These are phyloP conservation scores for Ophiocordyceps polyrhachis-furcata DNA, from an alignment of 2,329 filamentous ascomycete genomes.

Conservation along the genomic window DNA sequence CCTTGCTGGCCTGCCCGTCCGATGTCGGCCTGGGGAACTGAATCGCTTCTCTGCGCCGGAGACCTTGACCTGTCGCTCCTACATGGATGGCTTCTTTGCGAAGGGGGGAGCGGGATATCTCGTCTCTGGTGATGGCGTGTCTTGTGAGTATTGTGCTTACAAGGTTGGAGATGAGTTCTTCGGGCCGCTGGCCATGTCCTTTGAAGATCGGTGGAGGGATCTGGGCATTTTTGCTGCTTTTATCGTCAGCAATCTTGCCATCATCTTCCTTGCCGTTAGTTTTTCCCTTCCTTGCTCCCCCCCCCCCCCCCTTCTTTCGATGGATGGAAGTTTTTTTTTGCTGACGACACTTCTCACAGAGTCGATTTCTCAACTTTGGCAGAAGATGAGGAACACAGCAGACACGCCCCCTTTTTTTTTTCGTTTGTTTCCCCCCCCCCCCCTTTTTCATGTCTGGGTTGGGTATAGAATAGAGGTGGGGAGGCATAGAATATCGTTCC, in stretches of 20 bases:
- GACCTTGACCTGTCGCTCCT: slow-evolving; percentile 51
- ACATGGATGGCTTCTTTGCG: slow-evolving; percentile 55
- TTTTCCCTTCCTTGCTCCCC: neutral
- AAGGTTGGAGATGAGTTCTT: slow-evolving; percentile 69
- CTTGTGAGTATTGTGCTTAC: slow-evolving; percentile 70
- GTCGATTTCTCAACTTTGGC: slow-evolving; percentile 1
- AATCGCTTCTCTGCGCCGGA: slow-evolving; percentile 49
- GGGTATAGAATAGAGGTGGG: no score
- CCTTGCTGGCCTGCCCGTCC: slow-evolving; percentile 45
- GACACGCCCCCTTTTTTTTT: no score
- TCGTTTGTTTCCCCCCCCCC: no score
- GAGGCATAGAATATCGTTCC: no score
- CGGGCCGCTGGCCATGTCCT: slow-evolving; percentile 44
- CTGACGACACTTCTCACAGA: neutral
- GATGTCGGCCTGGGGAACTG: slow-evolving; percentile 41
- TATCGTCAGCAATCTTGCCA: slow-evolving; percentile 57
- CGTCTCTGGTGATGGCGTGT: slow-evolving; percentile 40
- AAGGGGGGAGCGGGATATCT: slow-evolving; percentile 55
- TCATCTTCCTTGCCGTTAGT: slow-evolving; percentile 34
- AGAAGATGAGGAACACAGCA: neutral
- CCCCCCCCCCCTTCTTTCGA: no score
- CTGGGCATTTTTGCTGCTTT: slow-evolving; percentile 63
- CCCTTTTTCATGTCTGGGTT: no score
- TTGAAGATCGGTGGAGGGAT: slow-evolving; percentile 59
- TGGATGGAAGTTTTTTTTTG: no score